A percentile compares a stretch with the other conserved stretches of the same genome.
phyloP scores from a whole-genome alignment of 345 rosid species.

The Salix caprea region DNA sequence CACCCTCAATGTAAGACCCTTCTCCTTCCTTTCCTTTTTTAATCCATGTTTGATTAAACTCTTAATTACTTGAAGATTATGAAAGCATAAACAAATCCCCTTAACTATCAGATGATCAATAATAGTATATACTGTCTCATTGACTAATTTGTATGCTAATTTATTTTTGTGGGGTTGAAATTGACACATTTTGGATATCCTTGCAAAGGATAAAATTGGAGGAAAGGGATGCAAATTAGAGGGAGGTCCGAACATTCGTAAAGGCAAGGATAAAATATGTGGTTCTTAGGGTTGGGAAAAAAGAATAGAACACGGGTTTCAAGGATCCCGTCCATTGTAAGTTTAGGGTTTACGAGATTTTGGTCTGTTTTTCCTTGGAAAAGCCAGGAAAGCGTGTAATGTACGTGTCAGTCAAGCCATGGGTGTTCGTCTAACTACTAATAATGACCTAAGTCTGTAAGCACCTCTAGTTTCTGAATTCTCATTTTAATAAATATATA shows the following conservation, averaged over 20 bases:
- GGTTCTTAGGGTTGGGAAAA: neutral
- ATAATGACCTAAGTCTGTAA: neutral
- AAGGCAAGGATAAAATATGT: neutral
- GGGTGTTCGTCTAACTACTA: neutral
- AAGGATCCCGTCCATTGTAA: neutral
- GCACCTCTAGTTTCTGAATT: neutral
- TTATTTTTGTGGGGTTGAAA: too few species aligned
- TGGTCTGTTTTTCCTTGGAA: neutral
- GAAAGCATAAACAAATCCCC: neutral
- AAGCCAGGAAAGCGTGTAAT: neutral
- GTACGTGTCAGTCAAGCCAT: conserved; percentile 25
- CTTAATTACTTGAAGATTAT: too few species aligned
- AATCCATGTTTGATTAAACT: neutral
- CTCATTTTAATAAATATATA: too few species aligned
- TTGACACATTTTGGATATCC: neutral
- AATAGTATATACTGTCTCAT: neutral
- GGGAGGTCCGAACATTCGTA: neutral
- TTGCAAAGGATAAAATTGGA: neutral
- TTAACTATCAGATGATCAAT: neutral
- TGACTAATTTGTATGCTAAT: neutral
- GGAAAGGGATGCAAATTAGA: neutral
- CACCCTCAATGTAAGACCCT: conserved; percentile 58
- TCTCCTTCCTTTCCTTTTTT: neutral
- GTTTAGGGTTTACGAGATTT: neutral
- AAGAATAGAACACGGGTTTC: neutral